phyloP scores from a whole-genome alignment of 1,284 basidiomycete genomes.

The Cutaneotrichosporon sp. region DNA sequence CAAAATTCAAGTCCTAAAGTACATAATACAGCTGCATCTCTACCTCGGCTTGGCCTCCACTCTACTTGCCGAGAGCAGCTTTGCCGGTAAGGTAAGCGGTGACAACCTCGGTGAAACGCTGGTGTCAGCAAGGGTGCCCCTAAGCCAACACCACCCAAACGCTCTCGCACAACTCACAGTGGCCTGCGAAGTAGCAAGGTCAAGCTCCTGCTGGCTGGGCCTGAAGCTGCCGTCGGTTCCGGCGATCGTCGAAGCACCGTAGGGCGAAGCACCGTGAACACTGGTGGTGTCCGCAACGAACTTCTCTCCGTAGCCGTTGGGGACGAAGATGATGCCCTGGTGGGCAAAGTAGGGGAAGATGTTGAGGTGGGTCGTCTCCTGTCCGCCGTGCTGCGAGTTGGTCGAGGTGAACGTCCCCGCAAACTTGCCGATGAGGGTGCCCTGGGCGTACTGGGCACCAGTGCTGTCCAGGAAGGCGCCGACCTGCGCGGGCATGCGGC shows the following conservation, averaged over 20 bases:
- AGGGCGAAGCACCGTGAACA: constrained; percentile 62
- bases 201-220: constrained; percentile 60
- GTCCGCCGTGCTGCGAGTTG: constrained; percentile 47
- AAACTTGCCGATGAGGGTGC: constrained; percentile 71
- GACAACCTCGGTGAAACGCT: constrained; percentile 5
- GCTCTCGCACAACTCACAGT: constrained; percentile 25
- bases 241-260: constrained; percentile 65
- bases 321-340: constrained; percentile 60
- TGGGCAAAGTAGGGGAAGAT: constrained; percentile 68
- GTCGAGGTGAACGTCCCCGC: constrained; percentile 45
- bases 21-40: neutral
- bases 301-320: constrained; percentile 64
- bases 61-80: neutral
- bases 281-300: constrained; percentile 59
- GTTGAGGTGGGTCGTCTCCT: constrained; percentile 58
- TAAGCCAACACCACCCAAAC: too few species aligned
- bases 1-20: too few species aligned
- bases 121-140: neutral
- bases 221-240: constrained; percentile 59
- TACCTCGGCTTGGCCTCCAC: neutral
- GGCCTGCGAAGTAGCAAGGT: constrained; percentile 61
- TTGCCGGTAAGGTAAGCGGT: constrained; percentile 7
- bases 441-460: constrained; percentile 64
- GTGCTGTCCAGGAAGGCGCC: constrained; percentile 63
- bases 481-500: constrained; percentile 51